phyloP scores from a whole-genome alignment of 371 early-diverging fungal genomes.

The Smittium culicis region DNA sequence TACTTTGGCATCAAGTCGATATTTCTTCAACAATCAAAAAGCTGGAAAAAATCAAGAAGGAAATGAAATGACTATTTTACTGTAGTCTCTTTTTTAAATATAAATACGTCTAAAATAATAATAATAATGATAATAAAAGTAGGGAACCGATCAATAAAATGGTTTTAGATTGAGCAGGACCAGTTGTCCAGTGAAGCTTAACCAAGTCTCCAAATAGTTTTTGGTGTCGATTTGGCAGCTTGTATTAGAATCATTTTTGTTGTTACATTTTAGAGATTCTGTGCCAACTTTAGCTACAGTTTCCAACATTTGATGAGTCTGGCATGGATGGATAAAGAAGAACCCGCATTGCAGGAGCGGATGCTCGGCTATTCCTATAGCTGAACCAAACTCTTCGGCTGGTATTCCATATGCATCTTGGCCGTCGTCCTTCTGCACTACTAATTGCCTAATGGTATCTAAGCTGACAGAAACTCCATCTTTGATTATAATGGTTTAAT shows the following conservation, averaged over 20 bases:
- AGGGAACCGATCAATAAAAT: not conserved
- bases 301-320: constrained; percentile 9
- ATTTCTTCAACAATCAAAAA: constrained; percentile 21
- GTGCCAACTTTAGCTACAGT: not conserved
- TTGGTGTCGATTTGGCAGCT: not conserved
- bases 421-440: not conserved
- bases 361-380: constrained; percentile 37
- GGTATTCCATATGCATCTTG: not conserved
- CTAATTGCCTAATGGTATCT: not conserved
- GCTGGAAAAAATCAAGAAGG: constrained; percentile 15
- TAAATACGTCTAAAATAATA: not conserved
- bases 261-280: not conserved
- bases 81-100: not conserved
- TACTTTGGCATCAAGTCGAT: constrained; percentile 30
- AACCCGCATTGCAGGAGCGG: constrained; percentile 28
- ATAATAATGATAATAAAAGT: not conserved
- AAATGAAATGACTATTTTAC: too few species aligned
- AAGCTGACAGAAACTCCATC: constrained; percentile 1
- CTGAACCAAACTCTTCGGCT: not conserved
- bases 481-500: not conserved
- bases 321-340: constrained; percentile 12
- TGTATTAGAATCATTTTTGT: too few species aligned
- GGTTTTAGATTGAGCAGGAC: not conserved
- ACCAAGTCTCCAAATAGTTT: not conserved
- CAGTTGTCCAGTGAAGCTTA: not conserved